Evolutionary conservation across 768 basidiomycete species (phyloP).

Genomic region (Tricholoma saponaceum): DNA sequence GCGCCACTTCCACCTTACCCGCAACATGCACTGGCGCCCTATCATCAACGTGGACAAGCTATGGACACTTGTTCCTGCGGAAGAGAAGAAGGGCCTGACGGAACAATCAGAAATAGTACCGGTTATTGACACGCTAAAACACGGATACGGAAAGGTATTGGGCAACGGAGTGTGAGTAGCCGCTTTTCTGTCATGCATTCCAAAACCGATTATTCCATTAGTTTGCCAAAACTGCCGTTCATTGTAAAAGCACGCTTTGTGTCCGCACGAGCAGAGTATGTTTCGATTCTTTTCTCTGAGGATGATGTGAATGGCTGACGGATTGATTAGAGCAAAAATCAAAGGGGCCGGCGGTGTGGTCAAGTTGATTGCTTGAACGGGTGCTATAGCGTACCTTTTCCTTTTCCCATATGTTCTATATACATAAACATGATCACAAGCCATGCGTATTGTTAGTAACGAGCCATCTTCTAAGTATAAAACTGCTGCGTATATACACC

Average conservation of each 20-base stretch:
- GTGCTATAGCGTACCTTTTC: slow-evolving; percentile 21
- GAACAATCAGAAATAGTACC: slow-evolving; percentile 82
- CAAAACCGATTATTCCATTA: slow-evolving; percentile 18
- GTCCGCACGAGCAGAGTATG: slow-evolving; percentile 78
- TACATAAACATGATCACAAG: slow-evolving; percentile 16
- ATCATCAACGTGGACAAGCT: slow-evolving; percentile 99
- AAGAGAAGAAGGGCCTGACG: slow-evolving; percentile 75
- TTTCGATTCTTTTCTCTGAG: slow-evolving; percentile 10
- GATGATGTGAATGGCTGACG: background rate
- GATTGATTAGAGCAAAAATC: slow-evolving; percentile 55
- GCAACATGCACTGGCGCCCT: slow-evolving; percentile 88
- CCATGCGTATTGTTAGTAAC: background rate
- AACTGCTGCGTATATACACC: background rate
- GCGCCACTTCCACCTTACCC: slow-evolving; percentile 95
- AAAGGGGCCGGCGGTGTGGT: slow-evolving; percentile 95
- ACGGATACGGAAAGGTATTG: slow-evolving; percentile 91
- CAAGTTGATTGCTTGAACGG: slow-evolving; percentile 77
- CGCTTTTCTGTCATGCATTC: background rate
- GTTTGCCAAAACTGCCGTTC: slow-evolving; percentile 87
- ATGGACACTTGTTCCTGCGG: slow-evolving; percentile 84
- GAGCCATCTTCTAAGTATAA: background rate
- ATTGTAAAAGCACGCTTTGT: slow-evolving; percentile 99
- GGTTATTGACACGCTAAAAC: slow-evolving; percentile 82
- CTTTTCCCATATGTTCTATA: slow-evolving; percentile 17
- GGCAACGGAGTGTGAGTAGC: slow-evolving; percentile 83